Conservation (phyloP, 2,329 filamentous ascomycete species). For the Clonostachys rhizophaga region DNA sequence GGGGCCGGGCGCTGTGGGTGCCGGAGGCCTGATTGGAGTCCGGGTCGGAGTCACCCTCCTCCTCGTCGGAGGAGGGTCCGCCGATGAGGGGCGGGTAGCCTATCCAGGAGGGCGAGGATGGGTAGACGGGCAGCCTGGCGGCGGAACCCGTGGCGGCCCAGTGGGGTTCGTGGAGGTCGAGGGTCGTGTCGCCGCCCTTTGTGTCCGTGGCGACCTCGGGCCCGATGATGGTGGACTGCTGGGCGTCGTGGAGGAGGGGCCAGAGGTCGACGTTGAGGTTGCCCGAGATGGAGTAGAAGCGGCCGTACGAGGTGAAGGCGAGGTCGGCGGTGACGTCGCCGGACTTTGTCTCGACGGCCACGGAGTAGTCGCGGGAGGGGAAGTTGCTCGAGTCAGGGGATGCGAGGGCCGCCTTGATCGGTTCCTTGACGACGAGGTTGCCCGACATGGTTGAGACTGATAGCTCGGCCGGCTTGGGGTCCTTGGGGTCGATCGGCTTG, state of each 20-base stretch:
- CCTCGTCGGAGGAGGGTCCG: not conserved
- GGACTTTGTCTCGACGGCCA: slow-evolving; percentile 36
- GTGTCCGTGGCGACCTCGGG: slow-evolving; percentile 26
- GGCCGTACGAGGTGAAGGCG: slow-evolving; percentile 28
- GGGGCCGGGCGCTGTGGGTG: slow-evolving; percentile 6
- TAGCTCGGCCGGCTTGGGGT: slow-evolving; percentile 31
- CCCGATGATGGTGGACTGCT: slow-evolving; percentile 37
- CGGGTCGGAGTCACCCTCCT: too few species aligned
- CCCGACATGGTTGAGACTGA: slow-evolving; percentile 38
- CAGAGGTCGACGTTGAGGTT: slow-evolving; percentile 31
- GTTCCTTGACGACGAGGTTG: slow-evolving; percentile 30
- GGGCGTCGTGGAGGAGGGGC: slow-evolving; percentile 35
- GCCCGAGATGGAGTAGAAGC: slow-evolving; percentile 33
- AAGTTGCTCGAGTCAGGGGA: slow-evolving; percentile 13
- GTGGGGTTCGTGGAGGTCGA: slow-evolving; percentile 36
- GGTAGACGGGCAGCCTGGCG: not conserved
- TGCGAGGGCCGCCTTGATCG: slow-evolving; percentile 17
- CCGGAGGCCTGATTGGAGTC: not conserved
- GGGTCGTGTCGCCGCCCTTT: slow-evolving; percentile 32
- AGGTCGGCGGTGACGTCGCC: slow-evolving; percentile 34
- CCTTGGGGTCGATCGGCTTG: slow-evolving; percentile 24
- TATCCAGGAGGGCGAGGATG: not conserved
- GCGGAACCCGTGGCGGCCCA: slow-evolving; percentile 22
- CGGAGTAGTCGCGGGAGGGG: slow-evolving; percentile 40
- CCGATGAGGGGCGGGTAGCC: not conserved